A percentile compares a stretch with the other conserved stretches of the same genome.
These are phyloP conservation scores for Acanthamoeba royreba DNA, from an alignment of 208 protist genomes.

Conservation along the genomic window DNA sequence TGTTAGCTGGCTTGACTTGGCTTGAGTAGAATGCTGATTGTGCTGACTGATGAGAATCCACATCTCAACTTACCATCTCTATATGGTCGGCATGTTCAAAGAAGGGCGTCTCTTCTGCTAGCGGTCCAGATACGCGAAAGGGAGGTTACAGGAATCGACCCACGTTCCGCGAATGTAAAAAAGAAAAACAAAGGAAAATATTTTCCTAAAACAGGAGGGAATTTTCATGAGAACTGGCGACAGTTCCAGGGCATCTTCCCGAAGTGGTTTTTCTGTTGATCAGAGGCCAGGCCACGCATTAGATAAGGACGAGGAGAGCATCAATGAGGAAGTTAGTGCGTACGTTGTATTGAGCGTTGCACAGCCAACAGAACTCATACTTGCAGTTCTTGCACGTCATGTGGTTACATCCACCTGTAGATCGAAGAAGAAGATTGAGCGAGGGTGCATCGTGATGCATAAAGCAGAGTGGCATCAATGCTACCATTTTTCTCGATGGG, in stretches of 20 bases:
- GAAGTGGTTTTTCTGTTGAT: background rate
- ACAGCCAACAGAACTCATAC: slow-evolving; percentile 59
- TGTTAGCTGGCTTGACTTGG: no score
- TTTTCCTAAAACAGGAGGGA: no score
- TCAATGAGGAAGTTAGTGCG: background rate
- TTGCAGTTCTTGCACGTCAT: slow-evolving; percentile 59
- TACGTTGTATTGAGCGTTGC: background rate
- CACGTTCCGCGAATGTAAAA: no score
- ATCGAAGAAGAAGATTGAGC: background rate
- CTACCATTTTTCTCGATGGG: slow-evolving; percentile 69
- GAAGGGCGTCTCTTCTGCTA: no score
- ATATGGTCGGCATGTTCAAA: no score
- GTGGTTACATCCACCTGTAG: slow-evolving; percentile 55
- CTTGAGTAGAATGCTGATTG: no score
- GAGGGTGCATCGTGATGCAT: background rate
- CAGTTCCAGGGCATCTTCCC: background rate
- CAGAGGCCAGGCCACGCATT: background rate
- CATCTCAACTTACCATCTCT: no score
- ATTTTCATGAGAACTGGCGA: background rate
- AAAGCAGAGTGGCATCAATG: background rate
- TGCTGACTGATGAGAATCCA: no score
- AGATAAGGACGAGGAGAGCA: background rate
- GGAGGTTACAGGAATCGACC: no score
- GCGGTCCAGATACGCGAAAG: no score
- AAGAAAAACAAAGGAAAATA: no score